These are phyloP conservation scores for Malassezia sympodialis DNA, from an alignment of 1,284 basidiomycete genomes.

Conservation along the genomic window DNA sequence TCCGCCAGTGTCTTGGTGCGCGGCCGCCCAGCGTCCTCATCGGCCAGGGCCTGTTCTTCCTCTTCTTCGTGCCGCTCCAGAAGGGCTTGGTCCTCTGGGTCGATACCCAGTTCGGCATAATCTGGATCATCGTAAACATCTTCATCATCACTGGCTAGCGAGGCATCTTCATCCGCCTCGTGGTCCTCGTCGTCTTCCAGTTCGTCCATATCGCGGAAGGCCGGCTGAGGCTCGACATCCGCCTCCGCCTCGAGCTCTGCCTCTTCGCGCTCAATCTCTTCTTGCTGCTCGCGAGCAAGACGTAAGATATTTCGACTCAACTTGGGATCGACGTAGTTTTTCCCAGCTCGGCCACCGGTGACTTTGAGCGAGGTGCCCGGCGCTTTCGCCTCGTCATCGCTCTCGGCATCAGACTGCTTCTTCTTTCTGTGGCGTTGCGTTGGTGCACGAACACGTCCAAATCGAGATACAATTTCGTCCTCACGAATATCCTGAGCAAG, in stretches of 20 bases:
- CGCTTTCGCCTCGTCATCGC: background rate
- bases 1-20: constrained; percentile 61
- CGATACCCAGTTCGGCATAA: constrained; percentile 40
- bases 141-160: constrained; percentile 29
- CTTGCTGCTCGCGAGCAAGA: constrained; percentile 83
- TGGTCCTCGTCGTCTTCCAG: constrained; percentile 36
- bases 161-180: constrained; percentile 34
- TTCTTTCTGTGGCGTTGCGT: background rate
- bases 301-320: constrained; percentile 81
- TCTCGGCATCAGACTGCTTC: background rate
- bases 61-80: constrained; percentile 36
- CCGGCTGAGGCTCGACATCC: constrained; percentile 17
- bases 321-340: constrained; percentile 52
- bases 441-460: constrained; percentile 15
- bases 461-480: constrained; percentile 13
- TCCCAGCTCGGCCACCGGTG: constrained; percentile 28
- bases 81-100: constrained; percentile 39
- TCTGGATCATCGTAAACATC: constrained; percentile 36
- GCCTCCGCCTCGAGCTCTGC: constrained; percentile 45
- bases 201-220: constrained; percentile 47
- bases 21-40: constrained; percentile 19
- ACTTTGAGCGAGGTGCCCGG: constrained; percentile 19
- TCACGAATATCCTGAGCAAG: constrained; percentile 14
- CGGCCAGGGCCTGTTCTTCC: constrained; percentile 17
- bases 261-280: constrained; percentile 56